Evolutionary conservation across 2,329 filamentous ascomycete species (phyloP), one percentile per base, ranked within the genome.

Genomic region (Colletotrichum echinochloae): DNA sequence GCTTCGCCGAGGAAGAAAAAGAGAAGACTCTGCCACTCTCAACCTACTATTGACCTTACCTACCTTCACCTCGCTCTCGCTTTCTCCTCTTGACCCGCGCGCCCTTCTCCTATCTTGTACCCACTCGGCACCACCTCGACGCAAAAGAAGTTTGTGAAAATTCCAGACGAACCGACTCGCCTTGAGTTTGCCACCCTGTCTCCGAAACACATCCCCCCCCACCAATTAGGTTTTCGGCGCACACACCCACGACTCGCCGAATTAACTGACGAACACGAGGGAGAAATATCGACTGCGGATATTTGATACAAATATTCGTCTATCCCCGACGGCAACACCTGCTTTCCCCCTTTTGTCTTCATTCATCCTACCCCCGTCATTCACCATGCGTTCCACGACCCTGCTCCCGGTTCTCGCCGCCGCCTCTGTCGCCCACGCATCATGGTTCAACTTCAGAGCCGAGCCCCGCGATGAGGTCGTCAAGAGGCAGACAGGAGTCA

Each of bases 331-430:
- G 59, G 35, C 44, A 20, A 12, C 23, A 41, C 12, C 12, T n/a
- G 20, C n/a, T 46, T 41, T 20, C 9, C 26, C 26, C 33, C 9
- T 28, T 51, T 18, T 23, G 11, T 16, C n/a, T 18, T 20, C 35
- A 12, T 28, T 5, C 12, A 41, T 16, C 28, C 33, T 3, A 48
- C 9, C 20, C 16, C 23, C n/a, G 23, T 12, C 28, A 70, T 55
- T 48, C 77, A 80, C 61, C 66, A 89, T 89, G 87, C 84, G 84
- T 76, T 78, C 83, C 35, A 79, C 79, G 64, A 82, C 82, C 67
- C 74, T 85, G 60, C 70, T 87, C 41, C 80, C 84, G 75, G 76
- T 88, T 70, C 77, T 89, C 66, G 75, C 88, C 72, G 78, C 87
- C 74, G 85, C 84, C 52, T 79, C 80, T 55, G 79, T 85, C 46